These are phyloP conservation scores for Astathelohania contejeani DNA, from an alignment of 371 early-diverging fungal species.

Conservation along the genomic window DNA sequence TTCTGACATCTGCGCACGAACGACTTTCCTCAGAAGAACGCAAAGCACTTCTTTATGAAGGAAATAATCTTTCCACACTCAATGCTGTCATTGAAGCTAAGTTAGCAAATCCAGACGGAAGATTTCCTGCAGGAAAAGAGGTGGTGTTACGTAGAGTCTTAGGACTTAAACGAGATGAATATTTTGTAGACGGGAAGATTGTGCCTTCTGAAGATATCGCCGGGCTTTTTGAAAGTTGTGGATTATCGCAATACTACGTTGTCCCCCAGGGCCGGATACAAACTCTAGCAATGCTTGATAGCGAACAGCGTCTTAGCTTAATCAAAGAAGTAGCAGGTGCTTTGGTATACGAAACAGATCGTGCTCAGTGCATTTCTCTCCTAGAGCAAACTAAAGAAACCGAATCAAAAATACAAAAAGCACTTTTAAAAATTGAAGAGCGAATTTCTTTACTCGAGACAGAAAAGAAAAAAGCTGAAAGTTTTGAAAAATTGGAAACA, in stretches of 20 bases:
- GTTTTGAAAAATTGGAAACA: slow-evolving; percentile 51
- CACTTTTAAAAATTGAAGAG: slow-evolving; percentile 68
- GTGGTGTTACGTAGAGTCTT: slow-evolving; percentile 75
- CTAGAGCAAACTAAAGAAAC: slow-evolving; percentile 69
- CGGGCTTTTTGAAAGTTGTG: slow-evolving; percentile 81
- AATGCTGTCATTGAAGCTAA: slow-evolving; percentile 78
- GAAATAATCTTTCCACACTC: slow-evolving; percentile 23
- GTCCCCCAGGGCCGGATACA: slow-evolving; percentile 95
- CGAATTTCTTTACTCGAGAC: slow-evolving; percentile 68
- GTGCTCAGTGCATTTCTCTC: slow-evolving; percentile 67
- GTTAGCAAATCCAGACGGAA: slow-evolving; percentile 78
- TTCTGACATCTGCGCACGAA: slow-evolving; percentile 62
- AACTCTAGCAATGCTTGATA: slow-evolving; percentile 74
- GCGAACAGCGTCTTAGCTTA: slow-evolving; percentile 67
- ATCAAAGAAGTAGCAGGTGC: slow-evolving; percentile 95
- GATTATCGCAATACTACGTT: slow-evolving; percentile 87
- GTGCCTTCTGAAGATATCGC: slow-evolving; percentile 68
- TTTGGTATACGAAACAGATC: slow-evolving; percentile 78
- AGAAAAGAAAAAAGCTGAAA: slow-evolving; percentile 65
- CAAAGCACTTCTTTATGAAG: slow-evolving; percentile 71
- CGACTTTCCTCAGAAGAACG: slow-evolving; percentile 75
- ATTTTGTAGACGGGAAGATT: slow-evolving; percentile 72
- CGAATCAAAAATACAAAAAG: slow-evolving; percentile 64
- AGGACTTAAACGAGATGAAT: slow-evolving; percentile 85
- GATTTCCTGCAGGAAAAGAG: slow-evolving; percentile 71